Evolutionary conservation across 2,329 filamentous ascomycete species (phyloP), one percentile per base, ranked within the genome.

Genomic region (Fusarium paranaense): DNA sequence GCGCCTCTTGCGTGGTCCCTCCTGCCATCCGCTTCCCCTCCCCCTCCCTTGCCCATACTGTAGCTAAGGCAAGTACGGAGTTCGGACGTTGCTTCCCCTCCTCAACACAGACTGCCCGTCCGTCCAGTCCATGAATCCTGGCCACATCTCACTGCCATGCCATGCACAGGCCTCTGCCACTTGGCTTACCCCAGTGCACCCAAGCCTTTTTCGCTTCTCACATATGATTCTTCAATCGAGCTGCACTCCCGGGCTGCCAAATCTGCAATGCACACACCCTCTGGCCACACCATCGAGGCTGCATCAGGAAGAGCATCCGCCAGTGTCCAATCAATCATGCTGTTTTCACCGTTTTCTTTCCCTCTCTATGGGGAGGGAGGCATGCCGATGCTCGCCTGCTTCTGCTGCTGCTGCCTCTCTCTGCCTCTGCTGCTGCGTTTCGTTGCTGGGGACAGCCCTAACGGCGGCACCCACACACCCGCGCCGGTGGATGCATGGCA

Each of bases 321-420:
- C 64, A 58, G 65, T 56, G 47, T 66, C 76, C 76, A 78, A 78
- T 78, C 76, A 78, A 45, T 52, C 72, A 57, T 69, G 66, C 67
- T 67, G 66, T 69, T 72, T 76, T 78, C 76, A 78, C 77, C 77
- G 75, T 79, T 76, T 62, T 59, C 69, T 62, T 56, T 67, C 64
- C 69, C 71, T 73, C 69, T 75, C 68, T 61, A 35, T 54, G 64
- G 52, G 35, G 57, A 71, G 40, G 50, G 57, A 71, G 37, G 50
- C 66, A 71, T 64, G 61, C 56, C 52, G 58, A 56, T 62, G 52
- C 59, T 72, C 62, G 42, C 37, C 66, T 70, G 61, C 70, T 67
- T 66, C 57, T 62, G 33, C 64, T 52, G 18, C 47, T 52, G 27
- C 47, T 18, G 33, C 30, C 27, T 52, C 27, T 13, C 18, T 52